Conservation (phyloP, 805 yeast species). For the Saccharomycopsis microspora region DNA sequence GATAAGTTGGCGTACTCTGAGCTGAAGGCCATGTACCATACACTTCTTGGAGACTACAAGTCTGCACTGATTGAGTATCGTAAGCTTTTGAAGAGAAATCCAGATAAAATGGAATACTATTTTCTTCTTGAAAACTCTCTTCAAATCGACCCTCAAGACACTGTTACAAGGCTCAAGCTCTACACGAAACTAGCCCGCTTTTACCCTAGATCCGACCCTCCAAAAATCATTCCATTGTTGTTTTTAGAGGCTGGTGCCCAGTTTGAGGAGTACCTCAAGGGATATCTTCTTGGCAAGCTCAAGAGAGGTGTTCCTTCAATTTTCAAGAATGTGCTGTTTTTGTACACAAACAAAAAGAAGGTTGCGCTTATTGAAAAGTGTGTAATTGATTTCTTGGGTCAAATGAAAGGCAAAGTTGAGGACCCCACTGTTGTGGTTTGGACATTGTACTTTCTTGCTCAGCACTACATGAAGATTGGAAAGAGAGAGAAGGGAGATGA, state of each 20-base stretch:
- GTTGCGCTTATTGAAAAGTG: conserved; percentile 37
- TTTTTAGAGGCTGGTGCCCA: conserved; percentile 45
- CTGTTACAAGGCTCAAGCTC: conserved; percentile 39
- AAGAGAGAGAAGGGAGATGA: conserved; percentile 43
- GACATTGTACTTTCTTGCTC: conserved; percentile 71
- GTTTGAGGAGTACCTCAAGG: conserved; percentile 34
- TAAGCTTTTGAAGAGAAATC: conserved; percentile 68
- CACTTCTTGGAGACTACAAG: conserved; percentile 40
- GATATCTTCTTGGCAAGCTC: conserved; percentile 52
- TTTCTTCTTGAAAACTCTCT: conserved; percentile 53
- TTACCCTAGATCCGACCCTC: conserved; percentile 80
- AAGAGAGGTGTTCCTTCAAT: conserved; percentile 82
- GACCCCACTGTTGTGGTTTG: conserved; percentile 37
- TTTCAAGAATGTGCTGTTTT: conserved; percentile 74
- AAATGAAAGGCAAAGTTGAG: conserved; percentile 18
- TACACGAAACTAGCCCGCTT: conserved; percentile 55
- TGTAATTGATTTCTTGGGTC: conserved; percentile 35
- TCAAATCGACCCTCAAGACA: conserved; percentile 35
- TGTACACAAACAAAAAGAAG: conserved; percentile 38
- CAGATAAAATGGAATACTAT: conserved; percentile 66
- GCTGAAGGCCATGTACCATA: conserved; percentile 50
- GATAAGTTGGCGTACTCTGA: conserved; percentile 59
- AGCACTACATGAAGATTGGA: conserved; percentile 53
- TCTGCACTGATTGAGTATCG: conserved; percentile 66
- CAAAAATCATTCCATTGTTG: conserved; percentile 65